Base-by-base conservation (phyloP, 2,329 filamentous ascomycete genomes). In the Xylaria sp. region DNA sequence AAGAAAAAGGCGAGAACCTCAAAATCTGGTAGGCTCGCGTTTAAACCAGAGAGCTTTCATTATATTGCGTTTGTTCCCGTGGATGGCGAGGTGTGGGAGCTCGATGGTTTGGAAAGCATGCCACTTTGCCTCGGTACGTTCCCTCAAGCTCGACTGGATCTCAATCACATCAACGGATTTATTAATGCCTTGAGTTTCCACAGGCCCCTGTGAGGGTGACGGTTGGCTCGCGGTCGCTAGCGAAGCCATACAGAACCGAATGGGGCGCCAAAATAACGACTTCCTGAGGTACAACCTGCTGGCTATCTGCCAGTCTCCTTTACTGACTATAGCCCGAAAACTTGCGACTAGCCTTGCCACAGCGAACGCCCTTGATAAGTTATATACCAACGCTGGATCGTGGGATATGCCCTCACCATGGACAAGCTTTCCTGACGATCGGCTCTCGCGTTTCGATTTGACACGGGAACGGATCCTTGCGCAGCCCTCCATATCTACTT, bases 61-160 rank as follows among this genome's bases (percentile, higher is more conserved):
- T 98, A 95, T 75, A 90, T 96, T 66, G 94, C 93, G 6, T 97
- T 94, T 72, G 88, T 97, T 31, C 92, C 92, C 2, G 84, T 88
- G 14, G 82, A 84, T n/a, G 88, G 86, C 2, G 81, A 86, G 59
- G 85, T 97, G 14, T 97, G 92, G 92, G 92, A 94, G 74, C 86
- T 98, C 4, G 94, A 98, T 75, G 94, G 94, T 4, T 80, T 97
- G 21, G 88, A 94, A 74, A 80, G 80, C 43, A 86, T 88, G 66
- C 94, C 92, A 2, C 83, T 87, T 35, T 84, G 82, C 59, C 80
- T 93, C 59, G 89, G 89, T 78, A 74, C 59, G 64, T 66, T 55
- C 19, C 55, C 47, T 72, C 62, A 63, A 69, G 21, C 21, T 35
- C 4, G 7, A 12, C n/a, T 14, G 35, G 61, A 40, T 40, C 15